Conservation (phyloP, 116 monocot species). For the Posidonia oceanica region DNA sequence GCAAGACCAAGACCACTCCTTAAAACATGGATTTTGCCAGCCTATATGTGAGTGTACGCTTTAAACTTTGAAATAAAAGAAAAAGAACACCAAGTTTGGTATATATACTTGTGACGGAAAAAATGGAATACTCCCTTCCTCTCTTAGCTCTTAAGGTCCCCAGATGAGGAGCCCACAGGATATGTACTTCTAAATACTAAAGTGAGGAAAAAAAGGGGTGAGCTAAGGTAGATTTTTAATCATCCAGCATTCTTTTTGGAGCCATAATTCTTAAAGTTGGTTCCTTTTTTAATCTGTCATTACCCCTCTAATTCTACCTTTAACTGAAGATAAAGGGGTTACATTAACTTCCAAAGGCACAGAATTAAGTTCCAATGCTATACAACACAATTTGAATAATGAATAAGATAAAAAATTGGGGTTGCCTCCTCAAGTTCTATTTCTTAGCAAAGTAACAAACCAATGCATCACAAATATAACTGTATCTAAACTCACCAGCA, state of each 20-base stretch:
- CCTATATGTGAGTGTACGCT: background rate
- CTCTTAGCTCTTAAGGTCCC: too few relatives aligned
- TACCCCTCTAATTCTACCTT: background rate
- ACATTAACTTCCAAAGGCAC: too few relatives aligned
- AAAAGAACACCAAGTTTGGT: background rate
- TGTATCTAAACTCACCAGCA: too few relatives aligned
- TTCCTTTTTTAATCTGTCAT: background rate
- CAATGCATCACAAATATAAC: too few relatives aligned
- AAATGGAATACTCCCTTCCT: background rate
- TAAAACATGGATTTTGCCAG: too few relatives aligned
- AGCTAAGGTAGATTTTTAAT: too few relatives aligned
- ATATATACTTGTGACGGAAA: background rate
- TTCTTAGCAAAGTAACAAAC: too few relatives aligned
- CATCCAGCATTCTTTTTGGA: background rate
- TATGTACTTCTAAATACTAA: background rate
- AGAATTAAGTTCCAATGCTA: too few relatives aligned
- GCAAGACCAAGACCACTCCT: background rate
- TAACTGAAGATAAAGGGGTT: too few relatives aligned
- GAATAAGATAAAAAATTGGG: too few relatives aligned
- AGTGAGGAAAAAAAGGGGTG: background rate
- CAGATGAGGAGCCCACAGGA: background rate
- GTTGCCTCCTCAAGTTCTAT: too few relatives aligned
- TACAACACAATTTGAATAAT: too few relatives aligned
- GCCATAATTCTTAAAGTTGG: background rate
- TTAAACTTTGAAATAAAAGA: background rate